These are phyloP conservation scores for Pseudonitzschia multiseries DNA, from an alignment of 108 stramenopile genomes.

Conservation along the genomic window DNA sequence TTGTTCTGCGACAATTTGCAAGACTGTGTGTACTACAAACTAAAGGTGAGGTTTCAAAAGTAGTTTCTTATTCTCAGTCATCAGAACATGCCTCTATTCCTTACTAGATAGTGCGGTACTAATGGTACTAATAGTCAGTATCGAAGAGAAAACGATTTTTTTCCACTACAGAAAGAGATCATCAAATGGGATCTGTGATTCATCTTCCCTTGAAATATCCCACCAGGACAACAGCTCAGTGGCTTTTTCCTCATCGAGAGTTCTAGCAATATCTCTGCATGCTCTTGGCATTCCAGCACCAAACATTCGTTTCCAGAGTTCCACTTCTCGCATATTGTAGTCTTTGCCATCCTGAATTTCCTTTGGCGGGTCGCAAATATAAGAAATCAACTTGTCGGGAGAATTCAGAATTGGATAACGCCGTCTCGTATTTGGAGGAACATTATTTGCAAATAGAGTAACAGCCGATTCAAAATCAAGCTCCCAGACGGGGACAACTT, in stretches of 20 bases:
- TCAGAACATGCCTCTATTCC: no score
- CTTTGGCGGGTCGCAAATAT: not conserved
- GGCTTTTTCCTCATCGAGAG: not conserved
- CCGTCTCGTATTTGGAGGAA: not conserved
- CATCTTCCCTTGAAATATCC: not conserved
- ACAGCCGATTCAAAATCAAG: constrained; percentile 11
- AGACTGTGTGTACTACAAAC: no score
- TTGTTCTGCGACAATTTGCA: no score
- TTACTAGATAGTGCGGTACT: no score
- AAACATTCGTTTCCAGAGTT: constrained; percentile 1
- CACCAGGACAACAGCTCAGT: not conserved
- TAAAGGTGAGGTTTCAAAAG: no score
- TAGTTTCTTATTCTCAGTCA: no score
- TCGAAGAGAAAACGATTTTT: no score
- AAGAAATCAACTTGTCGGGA: not conserved
- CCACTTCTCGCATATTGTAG: not conserved
- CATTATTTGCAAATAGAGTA: not conserved
- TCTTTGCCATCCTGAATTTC: not conserved
- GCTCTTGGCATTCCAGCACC: constrained; percentile 4
- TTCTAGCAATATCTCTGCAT: constrained; percentile 10
- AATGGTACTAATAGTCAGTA: no score
- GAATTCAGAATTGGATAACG: constrained; percentile 11
- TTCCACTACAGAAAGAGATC: not conserved
- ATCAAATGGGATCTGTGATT: not conserved
- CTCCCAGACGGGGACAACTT: constrained; percentile 8